Conservation (phyloP, 2,329 filamentous ascomycete species). For the Daldinia eschscholtzii region DNA sequence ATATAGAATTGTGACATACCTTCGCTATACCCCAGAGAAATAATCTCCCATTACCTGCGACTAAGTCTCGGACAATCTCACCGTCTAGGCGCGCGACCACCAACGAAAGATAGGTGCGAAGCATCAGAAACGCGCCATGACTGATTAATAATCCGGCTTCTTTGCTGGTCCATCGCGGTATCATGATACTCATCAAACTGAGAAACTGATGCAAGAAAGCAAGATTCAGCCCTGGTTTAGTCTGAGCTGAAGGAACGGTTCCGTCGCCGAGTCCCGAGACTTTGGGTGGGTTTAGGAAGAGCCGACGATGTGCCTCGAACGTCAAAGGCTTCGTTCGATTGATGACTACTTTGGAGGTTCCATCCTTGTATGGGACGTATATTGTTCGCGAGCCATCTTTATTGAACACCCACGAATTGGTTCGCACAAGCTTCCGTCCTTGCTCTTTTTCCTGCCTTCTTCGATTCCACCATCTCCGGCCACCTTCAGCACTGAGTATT, state of each 20-base stretch:
- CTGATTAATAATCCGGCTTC: constrained; percentile 91
- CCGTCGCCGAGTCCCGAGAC: constrained; percentile 82
- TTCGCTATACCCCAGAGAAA: constrained; percentile 92
- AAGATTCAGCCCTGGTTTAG: constrained; percentile 93
- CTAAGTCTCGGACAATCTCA: constrained; percentile 94
- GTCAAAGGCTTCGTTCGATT: constrained; percentile 90
- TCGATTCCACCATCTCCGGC: constrained; percentile 80
- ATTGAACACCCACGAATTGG: constrained; percentile 91
- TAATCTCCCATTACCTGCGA: constrained; percentile 90
- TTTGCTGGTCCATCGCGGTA: constrained; percentile 94
- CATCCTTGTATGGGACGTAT: constrained; percentile 91
- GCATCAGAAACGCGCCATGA: constrained; percentile 88
- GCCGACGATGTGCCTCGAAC: constrained; percentile 92
- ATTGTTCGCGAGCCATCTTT: constrained; percentile 96
- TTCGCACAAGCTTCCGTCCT: constrained; percentile 82
- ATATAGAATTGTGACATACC: constrained; percentile 55
- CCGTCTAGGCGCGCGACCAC: constrained; percentile 94
- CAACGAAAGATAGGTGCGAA: constrained; percentile 93
- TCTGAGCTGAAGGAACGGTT: constrained; percentile 85
- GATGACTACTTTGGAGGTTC: constrained; percentile 91
- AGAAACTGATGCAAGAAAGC: constrained; percentile 98
- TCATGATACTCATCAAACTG: constrained; percentile 96
- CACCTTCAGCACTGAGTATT: constrained; percentile 81
- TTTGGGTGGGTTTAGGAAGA: constrained; percentile 92
- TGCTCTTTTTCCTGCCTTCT: constrained; percentile 83